Evolutionary conservation across 2,329 filamentous ascomycete species (phyloP).

Genomic region (Diplocarpon rosae): DNA sequence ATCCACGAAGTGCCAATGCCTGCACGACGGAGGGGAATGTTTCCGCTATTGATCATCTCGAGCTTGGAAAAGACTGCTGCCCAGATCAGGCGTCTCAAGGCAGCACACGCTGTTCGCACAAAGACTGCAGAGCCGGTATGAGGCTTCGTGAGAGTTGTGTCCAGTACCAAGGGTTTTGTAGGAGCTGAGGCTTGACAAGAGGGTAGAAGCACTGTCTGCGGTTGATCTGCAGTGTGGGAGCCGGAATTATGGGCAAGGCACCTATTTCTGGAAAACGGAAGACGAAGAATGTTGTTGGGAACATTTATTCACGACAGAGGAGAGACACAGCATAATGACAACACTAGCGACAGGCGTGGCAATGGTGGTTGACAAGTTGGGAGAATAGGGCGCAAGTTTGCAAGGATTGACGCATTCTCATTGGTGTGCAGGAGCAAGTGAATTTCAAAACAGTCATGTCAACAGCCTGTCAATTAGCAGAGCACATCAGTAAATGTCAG

Average conservation of each 20-base stretch:
- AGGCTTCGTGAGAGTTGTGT: conserved; percentile 2
- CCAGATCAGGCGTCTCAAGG: conserved; percentile 15
- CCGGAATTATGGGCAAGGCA: too few species aligned
- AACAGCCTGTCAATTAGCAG: neutral
- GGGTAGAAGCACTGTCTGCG: neutral
- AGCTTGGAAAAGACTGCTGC: conserved; percentile 19
- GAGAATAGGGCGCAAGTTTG: neutral
- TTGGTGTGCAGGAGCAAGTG: neutral
- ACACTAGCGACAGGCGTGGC: neutral
- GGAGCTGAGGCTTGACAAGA: neutral
- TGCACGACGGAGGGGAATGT: conserved; percentile 26
- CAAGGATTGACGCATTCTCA: neutral
- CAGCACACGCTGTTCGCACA: conserved; percentile 4
- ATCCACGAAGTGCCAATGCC: conserved; percentile 27
- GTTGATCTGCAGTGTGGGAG: neutral
- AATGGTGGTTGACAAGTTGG: neutral
- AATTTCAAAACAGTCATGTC: neutral
- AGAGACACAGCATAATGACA: neutral
- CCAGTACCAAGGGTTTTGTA: too few species aligned
- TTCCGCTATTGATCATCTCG: conserved; percentile 26
- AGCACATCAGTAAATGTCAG: neutral
- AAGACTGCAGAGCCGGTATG: neutral
- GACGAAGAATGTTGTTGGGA: neutral
- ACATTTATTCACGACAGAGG: neutral
- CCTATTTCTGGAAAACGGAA: too few species aligned